phyloP scores from a whole-genome alignment of 1,284 basidiomycete species.

The Cryptococcus sp. region DNA sequence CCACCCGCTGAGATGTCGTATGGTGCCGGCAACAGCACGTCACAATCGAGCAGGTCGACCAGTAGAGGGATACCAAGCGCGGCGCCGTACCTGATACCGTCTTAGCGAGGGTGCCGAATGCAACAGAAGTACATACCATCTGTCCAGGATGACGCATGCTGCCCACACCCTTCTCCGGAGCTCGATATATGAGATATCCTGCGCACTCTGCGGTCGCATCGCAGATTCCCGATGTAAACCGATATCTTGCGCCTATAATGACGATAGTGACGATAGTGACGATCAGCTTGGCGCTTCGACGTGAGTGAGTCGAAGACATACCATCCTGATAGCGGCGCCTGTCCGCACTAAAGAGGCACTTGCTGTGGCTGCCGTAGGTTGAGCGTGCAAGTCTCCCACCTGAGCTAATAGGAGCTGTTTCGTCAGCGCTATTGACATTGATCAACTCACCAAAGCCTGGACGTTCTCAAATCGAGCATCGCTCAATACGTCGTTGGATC shows the following conservation, averaged over 20 bases:
- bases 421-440: not conserved
- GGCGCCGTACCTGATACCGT: slow-evolving; percentile 31
- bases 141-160: slow-evolving; percentile 83
- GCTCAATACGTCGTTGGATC: slow-evolving; percentile 84
- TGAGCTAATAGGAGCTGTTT: slow-evolving; percentile 45
- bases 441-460: slow-evolving; percentile 71
- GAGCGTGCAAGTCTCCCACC: slow-evolving; percentile 53
- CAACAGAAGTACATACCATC: slow-evolving; percentile 64
- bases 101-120: not conserved
- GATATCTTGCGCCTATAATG: slow-evolving; percentile 80
- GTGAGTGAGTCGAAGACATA: slow-evolving; percentile 46
- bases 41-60: slow-evolving; percentile 92
- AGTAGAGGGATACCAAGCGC: slow-evolving; percentile 63
- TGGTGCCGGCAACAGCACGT: slow-evolving; percentile 75
- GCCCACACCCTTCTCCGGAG: slow-evolving; percentile 84
- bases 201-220: slow-evolving; percentile 29
- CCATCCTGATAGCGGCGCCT: slow-evolving; percentile 74
- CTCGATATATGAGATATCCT: slow-evolving; percentile 63
- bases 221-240: slow-evolving; percentile 73
- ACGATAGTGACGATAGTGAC: too few relatives aligned
- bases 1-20: slow-evolving; percentile 58
- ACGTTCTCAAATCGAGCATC: slow-evolving; percentile 84
- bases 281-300: slow-evolving; percentile 5
- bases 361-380: slow-evolving; percentile 50
- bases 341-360: slow-evolving; percentile 48